Evolutionary conservation across 2,329 filamentous ascomycete genomes (phyloP).

Genomic region (Trichoderma sp.): DNA sequence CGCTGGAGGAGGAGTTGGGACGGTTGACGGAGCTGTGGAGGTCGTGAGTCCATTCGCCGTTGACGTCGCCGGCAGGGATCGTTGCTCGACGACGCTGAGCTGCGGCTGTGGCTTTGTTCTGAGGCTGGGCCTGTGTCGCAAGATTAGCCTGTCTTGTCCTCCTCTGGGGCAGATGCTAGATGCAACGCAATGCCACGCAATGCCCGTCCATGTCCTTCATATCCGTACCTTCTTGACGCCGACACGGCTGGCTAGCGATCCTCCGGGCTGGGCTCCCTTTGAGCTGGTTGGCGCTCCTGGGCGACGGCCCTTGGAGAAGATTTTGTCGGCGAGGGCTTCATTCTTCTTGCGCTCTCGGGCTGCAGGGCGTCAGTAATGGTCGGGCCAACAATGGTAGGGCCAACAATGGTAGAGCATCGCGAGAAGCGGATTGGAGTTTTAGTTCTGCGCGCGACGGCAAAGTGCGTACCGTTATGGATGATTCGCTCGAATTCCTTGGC

Average conservation of each 20-base stretch:
- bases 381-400: background rate
- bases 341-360: conserved; percentile 69
- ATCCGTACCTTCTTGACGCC: conserved; percentile 65
- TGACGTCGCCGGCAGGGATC: conserved; percentile 52
- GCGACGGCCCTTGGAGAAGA: conserved; percentile 62
- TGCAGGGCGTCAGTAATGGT: conserved; percentile 28
- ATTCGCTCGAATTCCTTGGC: conserved; percentile 54
- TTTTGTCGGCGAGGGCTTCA: conserved; percentile 66
- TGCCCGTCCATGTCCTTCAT: background rate
- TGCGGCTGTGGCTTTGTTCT: conserved; percentile 23
- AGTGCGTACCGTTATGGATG: conserved; percentile 47
- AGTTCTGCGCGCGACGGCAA: background rate
- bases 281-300: conserved; percentile 53
- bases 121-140: conserved; percentile 23
- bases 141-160: background rate
- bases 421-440: conserved; percentile 39
- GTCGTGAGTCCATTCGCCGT: conserved; percentile 70
- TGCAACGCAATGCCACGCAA: background rate
- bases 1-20: conserved; percentile 26
- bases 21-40: conserved; percentile 51
- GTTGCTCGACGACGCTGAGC: conserved; percentile 32
- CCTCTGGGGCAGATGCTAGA: background rate
- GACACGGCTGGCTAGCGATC: conserved; percentile 67
- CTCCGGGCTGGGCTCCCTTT: conserved; percentile 40
- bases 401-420: conserved; percentile 44